A percentile compares a stretch with the other conserved stretches of the same genome.
These are phyloP conservation scores for Rheum nobile DNA, from an alignment of 148 eudicot species.

Conservation along the genomic window DNA sequence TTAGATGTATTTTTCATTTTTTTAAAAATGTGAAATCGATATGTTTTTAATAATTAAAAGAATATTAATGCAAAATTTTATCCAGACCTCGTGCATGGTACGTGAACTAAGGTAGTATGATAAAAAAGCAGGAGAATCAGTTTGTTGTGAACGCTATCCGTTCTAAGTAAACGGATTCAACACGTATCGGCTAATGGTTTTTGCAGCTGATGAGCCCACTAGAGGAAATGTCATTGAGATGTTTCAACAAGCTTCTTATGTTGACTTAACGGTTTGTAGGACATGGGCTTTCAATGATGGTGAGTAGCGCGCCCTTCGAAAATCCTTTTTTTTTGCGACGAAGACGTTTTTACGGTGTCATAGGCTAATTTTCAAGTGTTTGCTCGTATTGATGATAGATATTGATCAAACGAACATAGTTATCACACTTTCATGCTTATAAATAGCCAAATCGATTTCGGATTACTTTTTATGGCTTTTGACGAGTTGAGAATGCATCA, in stretches of 20 bases:
- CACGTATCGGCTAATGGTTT: slow-evolving; percentile 94
- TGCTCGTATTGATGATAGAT: background rate
- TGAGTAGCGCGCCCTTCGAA: slow-evolving; percentile 86
- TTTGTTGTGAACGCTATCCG: slow-evolving; percentile 47
- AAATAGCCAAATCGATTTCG: no score
- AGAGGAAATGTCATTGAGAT: slow-evolving; percentile 65
- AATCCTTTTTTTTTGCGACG: slow-evolving; percentile 74
- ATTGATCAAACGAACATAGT: no score
- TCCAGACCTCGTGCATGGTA: no score
- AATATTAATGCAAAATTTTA: no score
- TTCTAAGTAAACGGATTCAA: slow-evolving; percentile 89
- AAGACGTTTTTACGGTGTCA: slow-evolving; percentile 70
- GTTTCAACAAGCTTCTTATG: slow-evolving; percentile 71
- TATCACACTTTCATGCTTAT: no score
- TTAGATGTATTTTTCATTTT: no score
- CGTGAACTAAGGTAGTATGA: no score
- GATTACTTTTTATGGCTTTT: no score
- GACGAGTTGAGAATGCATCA: no score
- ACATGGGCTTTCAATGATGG: slow-evolving; percentile 97
- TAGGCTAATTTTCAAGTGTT: background rate
- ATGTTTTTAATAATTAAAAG: no score
- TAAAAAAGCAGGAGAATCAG: slow-evolving; percentile 61
- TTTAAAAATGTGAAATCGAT: no score
- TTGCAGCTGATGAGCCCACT: slow-evolving; percentile 67
- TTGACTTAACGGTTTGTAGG: slow-evolving; percentile 73